Conservation (phyloP, 345 rosid species). For the Kandelia obovata region DNA sequence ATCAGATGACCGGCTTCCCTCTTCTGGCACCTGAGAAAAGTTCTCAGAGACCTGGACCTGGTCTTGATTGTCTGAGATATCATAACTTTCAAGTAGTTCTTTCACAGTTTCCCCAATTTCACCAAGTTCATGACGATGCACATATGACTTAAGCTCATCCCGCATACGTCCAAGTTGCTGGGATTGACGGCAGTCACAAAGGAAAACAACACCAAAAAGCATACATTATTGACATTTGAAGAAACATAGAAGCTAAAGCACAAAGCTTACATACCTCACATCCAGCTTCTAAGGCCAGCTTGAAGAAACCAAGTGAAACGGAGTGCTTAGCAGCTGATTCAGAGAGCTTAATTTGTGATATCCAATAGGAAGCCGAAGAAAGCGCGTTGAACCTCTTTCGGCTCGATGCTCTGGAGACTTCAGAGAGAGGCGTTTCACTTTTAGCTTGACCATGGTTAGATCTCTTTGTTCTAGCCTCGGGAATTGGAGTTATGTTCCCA, state of each 20-base stretch:
- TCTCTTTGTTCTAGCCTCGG: constrained; percentile 54
- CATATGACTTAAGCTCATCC: constrained; percentile 71
- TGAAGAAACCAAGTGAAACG: constrained; percentile 79
- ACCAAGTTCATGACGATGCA: constrained; percentile 48
- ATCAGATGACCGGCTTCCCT: constrained; percentile 53
- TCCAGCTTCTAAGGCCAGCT: constrained; percentile 79
- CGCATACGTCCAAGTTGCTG: constrained; percentile 66
- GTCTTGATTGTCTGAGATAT: constrained; percentile 46
- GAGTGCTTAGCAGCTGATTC: constrained; percentile 76
- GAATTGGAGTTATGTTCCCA: constrained; percentile 51
- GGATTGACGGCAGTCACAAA: background rate
- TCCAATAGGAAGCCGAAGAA: constrained; percentile 67
- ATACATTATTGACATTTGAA: background rate
- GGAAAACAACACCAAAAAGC: background rate
- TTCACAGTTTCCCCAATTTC: constrained; percentile 50
- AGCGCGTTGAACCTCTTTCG: constrained; percentile 47
- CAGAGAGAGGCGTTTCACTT: constrained; percentile 55
- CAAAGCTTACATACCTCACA: constrained; percentile 54
- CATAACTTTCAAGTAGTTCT: constrained; percentile 56
- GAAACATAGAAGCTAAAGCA: too few species aligned
- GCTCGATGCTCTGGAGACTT: constrained; percentile 41
- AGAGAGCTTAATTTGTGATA: constrained; percentile 66
- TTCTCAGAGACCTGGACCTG: constrained; percentile 55
- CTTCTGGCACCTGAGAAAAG: constrained; percentile 59
- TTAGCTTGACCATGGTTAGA: constrained; percentile 32